Evolutionary conservation across 768 basidiomycete genomes (phyloP).

Genomic region (Russula olivacea): DNA sequence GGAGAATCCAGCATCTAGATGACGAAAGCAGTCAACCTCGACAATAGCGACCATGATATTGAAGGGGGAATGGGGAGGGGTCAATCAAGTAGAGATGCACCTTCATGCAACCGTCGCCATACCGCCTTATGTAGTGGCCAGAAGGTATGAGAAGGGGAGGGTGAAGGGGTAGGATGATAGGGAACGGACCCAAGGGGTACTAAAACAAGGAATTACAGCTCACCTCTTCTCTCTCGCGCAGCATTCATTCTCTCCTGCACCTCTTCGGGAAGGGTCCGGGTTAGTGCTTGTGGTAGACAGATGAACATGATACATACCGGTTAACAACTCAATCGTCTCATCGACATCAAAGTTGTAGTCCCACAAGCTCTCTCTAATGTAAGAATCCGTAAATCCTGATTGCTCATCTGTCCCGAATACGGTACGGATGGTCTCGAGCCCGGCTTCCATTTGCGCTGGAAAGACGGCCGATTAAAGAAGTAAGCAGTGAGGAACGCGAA

Average conservation of each 20-base stretch:
- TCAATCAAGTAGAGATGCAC: constrained; percentile 26
- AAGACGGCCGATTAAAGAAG: constrained; percentile 20
- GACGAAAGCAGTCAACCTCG: constrained; percentile 24
- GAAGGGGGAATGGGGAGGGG: constrained; percentile 10
- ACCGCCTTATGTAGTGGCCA: constrained; percentile 21
- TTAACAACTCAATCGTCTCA: constrained; percentile 63
- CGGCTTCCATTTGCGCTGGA: constrained; percentile 61
- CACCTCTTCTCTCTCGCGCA: constrained; percentile 80
- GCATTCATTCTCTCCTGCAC: constrained; percentile 58
- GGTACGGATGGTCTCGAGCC: constrained; percentile 59
- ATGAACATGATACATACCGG: constrained; percentile 47
- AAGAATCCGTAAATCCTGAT: constrained; percentile 64
- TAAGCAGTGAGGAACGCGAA: background rate
- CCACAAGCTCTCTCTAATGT: constrained; percentile 80
- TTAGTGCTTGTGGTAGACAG: background rate
- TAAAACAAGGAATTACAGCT: constrained; percentile 42
- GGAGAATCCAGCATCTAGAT: constrained; percentile 28
- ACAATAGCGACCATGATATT: constrained; percentile 26
- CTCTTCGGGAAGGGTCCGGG: constrained; percentile 40
- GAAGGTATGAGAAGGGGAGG: constrained; percentile 28
- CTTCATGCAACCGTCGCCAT: constrained; percentile 24
- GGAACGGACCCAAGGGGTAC: constrained; percentile 27
- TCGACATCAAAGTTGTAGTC: constrained; percentile 83
- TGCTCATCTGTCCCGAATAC: constrained; percentile 60
- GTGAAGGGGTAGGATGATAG: constrained; percentile 31